Base-by-base conservation (phyloP, 202 grass and related monocot genomes). In the Setaria italica region DNA sequence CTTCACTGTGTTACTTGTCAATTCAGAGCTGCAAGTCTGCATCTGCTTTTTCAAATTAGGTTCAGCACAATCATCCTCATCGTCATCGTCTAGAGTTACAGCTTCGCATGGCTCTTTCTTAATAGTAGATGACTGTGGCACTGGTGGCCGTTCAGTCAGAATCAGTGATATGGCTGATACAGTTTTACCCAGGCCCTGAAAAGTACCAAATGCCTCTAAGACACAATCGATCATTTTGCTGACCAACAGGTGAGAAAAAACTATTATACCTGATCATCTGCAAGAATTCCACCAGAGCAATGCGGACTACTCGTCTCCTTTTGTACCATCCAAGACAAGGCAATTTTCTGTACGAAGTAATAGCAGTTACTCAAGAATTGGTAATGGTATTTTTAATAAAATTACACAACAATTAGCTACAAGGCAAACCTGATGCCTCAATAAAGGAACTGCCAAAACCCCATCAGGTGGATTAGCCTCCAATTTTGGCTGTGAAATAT, bases 121-220 rank as follows among this genome's bases (percentile, higher is more conserved):
- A 78, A 67, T 76, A 55, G 76, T 63, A 77, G 92, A 67, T 86
- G 66, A 86, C 35, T 51, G 71, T 62, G 79, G 67, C 15, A 90
- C 25, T 91, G 97, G 90, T 73, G 97, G 80, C 59, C 97, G 89
- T 85, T 99, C 97, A 30, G 82, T 94, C 86, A 99, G 80, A 79
- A 99, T 99, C 54, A 99, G 85, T 78, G 97, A 95, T 79, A 99
- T 99, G 58, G 94, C 72, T 39, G 97, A 99, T 63, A 99, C 82
- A 14, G 97, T 99, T 90, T 99, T 99, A 81, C 97, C 97, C 54
- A 99, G 73, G n/a, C 97, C 97, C 97, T 99, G 86, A 58, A 91
- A 91, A 90, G 76, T 72, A 83, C 53, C 78, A 60, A 41, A 77
- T 83, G 45, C 46, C 60, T 25, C 75, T 89, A 88, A 79, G 78